phyloP scores from a whole-genome alignment of 768 basidiomycete genomes.

The Tricholoma sp. region DNA sequence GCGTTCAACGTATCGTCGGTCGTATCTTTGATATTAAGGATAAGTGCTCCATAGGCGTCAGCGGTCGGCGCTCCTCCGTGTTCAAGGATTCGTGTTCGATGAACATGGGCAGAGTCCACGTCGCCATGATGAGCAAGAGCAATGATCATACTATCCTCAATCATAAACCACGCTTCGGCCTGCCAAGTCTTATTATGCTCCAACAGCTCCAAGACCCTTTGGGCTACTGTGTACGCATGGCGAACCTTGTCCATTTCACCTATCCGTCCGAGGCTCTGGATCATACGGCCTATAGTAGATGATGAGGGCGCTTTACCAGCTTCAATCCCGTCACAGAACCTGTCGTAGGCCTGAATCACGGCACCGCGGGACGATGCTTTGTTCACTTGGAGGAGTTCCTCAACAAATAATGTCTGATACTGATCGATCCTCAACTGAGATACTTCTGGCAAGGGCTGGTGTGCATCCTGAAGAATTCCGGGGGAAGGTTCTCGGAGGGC shows the following conservation, averaged over 20 bases:
- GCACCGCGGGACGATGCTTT: constrained; percentile 17
- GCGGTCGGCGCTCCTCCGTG: constrained; percentile 75
- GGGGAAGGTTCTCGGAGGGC: constrained; percentile 12
- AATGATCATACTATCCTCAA: constrained; percentile 90
- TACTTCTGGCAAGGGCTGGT: constrained; percentile 4
- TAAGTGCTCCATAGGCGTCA: constrained; percentile 90
- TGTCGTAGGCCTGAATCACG: constrained; percentile 39
- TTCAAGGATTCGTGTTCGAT: constrained; percentile 72
- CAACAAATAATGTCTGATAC: constrained; percentile 1
- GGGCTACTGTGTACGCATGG: constrained; percentile 63
- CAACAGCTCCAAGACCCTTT: constrained; percentile 48
- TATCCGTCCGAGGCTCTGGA: constrained; percentile 62
- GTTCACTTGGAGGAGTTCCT: background rate
- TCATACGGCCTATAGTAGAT: constrained; percentile 51
- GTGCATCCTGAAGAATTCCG: constrained; percentile 6
- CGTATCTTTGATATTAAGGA: constrained; percentile 84
- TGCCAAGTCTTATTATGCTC: constrained; percentile 43
- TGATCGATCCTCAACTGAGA: constrained; percentile 7
- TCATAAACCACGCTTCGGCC: constrained; percentile 57
- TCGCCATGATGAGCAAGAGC: constrained; percentile 80
- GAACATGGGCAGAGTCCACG: constrained; percentile 72
- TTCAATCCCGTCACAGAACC: constrained; percentile 42
- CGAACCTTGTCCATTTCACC: constrained; percentile 56
- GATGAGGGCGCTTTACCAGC: constrained; percentile 46
- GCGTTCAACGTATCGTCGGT: constrained; percentile 94